These are phyloP conservation scores for Trichosporon coremiiforme DNA, from an alignment of 1,284 basidiomycete genomes.

Conservation along the genomic window DNA sequence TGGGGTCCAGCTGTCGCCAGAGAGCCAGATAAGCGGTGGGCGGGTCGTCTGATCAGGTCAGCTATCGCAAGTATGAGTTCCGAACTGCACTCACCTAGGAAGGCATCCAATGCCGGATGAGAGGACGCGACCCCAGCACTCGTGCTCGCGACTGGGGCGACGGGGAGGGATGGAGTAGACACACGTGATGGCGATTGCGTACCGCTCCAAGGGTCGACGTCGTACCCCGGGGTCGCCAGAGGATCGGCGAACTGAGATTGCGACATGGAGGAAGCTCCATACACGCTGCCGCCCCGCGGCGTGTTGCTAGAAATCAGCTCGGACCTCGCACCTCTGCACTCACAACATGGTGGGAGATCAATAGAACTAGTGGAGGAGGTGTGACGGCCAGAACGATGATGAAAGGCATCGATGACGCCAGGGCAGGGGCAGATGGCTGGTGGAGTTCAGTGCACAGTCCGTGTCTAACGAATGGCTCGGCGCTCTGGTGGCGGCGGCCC, in stretches of 20 bases:
- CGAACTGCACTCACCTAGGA: constrained; percentile 40
- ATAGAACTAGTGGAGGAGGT: background rate
- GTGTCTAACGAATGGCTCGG: background rate
- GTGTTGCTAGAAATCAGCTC: constrained; percentile 39
- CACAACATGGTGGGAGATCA: constrained; percentile 41
- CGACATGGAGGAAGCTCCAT: constrained; percentile 23
- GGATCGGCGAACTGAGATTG: constrained; percentile 39
- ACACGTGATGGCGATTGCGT: constrained; percentile 65
- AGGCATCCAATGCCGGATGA: constrained; percentile 32
- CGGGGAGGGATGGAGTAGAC: constrained; percentile 29
- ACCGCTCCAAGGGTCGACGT: constrained; percentile 83
- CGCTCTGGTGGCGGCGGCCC: constrained; percentile 6
- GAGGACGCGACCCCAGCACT: background rate
- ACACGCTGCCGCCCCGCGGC: constrained; percentile 35
- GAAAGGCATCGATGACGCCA: constrained; percentile 20
- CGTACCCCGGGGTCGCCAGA: constrained; percentile 58
- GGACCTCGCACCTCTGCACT: constrained; percentile 12
- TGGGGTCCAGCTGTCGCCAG: constrained; percentile 70
- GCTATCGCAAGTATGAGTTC: background rate
- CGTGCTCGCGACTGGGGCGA: background rate
- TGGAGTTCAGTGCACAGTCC: constrained; percentile 16
- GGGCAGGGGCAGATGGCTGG: background rate
- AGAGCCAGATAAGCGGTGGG: constrained; percentile 74
- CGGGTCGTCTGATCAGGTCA: constrained; percentile 69
- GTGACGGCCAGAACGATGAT: constrained; percentile 3